These are phyloP conservation scores for Calonectria hawksworthii DNA, from an alignment of 2,329 filamentous ascomycete species.

Conservation along the genomic window DNA sequence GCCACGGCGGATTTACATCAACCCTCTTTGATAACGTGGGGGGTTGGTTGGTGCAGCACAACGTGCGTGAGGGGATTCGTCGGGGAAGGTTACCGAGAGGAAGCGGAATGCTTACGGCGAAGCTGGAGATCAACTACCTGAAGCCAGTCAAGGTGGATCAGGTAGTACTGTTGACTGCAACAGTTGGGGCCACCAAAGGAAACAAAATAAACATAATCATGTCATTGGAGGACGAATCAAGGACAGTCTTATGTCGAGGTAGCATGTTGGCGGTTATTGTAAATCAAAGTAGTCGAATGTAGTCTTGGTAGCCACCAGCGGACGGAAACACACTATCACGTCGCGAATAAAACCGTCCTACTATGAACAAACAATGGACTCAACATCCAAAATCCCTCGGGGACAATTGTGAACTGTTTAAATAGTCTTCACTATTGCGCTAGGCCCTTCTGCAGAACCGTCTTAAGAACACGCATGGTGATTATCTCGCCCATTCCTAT, in stretches of 20 bases:
- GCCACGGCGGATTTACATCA: background rate
- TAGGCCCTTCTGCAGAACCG: too few species aligned
- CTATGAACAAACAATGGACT: background rate
- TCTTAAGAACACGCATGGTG: too few species aligned
- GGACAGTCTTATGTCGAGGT: background rate
- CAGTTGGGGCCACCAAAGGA: background rate
- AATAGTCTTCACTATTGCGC: too few species aligned
- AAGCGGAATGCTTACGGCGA: background rate
- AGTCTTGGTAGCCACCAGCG: too few species aligned
- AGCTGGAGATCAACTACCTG: background rate
- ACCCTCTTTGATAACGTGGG: background rate
- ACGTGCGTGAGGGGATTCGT: background rate
- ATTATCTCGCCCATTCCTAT: too few species aligned
- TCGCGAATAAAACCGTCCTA: background rate
- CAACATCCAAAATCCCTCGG: too few species aligned
- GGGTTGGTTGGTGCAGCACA: background rate
- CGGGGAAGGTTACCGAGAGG: background rate
- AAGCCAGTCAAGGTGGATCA: background rate
- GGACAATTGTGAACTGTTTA: too few species aligned
- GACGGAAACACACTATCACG: background rate
- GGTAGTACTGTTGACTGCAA: background rate
- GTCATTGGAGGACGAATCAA: background rate
- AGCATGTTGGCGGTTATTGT: background rate
- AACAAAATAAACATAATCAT: background rate
- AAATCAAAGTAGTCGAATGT: background rate